Evolutionary conservation across 306 rosid species (phyloP).

Genomic region (Dalbergia cochinchinensis): DNA sequence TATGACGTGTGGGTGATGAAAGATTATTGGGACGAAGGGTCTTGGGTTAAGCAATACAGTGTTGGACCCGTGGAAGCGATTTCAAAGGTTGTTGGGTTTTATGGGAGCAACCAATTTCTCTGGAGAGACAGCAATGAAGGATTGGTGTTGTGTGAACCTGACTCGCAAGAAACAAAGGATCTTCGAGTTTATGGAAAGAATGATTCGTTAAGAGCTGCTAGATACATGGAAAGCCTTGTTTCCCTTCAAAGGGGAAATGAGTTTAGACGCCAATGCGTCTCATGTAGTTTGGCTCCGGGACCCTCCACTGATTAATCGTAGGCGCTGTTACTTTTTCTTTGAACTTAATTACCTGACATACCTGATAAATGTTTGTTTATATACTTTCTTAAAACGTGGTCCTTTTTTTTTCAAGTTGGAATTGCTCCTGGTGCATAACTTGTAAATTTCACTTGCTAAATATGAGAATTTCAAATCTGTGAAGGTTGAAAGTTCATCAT

Average conservation of each 20-base stretch:
- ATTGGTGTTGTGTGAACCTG: conserved; percentile 13
- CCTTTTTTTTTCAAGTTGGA: too few relatives aligned
- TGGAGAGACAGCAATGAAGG: conserved; percentile 26
- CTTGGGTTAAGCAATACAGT: conserved; percentile 44
- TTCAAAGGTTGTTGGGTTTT: conserved; percentile 41
- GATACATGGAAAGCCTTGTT: conserved; percentile 42
- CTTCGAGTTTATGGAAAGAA: conserved; percentile 14
- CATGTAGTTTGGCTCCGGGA: background rate
- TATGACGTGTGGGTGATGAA: conserved; percentile 47
- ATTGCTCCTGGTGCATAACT: background rate
- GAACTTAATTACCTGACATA: too few relatives aligned
- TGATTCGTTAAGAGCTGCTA: conserved; percentile 33
- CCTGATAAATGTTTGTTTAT: background rate
- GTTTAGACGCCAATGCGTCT: background rate
- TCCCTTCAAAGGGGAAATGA: conserved; percentile 12
- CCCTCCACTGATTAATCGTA: too few relatives aligned
- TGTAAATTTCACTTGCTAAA: background rate
- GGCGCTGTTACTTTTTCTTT: too few relatives aligned
- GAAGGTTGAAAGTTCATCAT: background rate
- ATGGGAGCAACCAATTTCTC: conserved; percentile 27
- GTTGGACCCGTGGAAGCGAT: conserved; percentile 28
- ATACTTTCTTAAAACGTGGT: background rate
- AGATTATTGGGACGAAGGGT: conserved; percentile 38
- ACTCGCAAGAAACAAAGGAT: background rate
- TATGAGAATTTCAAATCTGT: background rate